Evolutionary conservation across 345 rosid genomes (phyloP), one percentile per base, ranked within the genome.

Genomic region (Atalantia buxifolia): DNA sequence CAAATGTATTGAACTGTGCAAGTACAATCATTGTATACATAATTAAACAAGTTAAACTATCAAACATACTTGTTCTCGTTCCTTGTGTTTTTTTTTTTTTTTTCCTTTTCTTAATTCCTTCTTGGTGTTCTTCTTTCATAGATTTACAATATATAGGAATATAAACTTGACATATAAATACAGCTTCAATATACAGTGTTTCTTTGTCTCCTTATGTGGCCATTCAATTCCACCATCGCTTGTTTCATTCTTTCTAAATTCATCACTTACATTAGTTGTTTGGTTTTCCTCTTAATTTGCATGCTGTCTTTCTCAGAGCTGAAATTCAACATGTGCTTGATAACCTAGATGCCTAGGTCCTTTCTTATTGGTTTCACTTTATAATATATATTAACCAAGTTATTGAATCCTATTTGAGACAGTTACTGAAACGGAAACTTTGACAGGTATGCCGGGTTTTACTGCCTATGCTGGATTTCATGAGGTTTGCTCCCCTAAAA

Each of bases 401-500:
- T 38, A 57, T 16, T 57, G 53, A 57, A 71, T 27, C 55, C 24
- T 28, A 40, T 74, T 18, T 6, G n/a, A 27, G 31, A 24, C 31
- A 9, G 40, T 27, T 7, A 7, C 67, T 66, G 80, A 76, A 40
- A 14, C 31, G 16, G 18, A 50, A n/a, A 50, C 56, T 78, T 35
- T 22, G 71, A 62, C 85, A 90, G 97, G 94, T 21, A 92, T 92
- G 97, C 88, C 97, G 5, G 94, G 94, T 27, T 82, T 92, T 78
- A 92, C 97, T 42, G 97, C 97, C 56, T 90, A 89, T 75, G 91
- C 80, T 59, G 94, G 97, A 77, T 88, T 92, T 67, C 72, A 84
- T 21, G 92, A 92, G 84, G 85, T 90, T 31, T 92, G 92, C 28
- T 79, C 87, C 78, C 97, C 97, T 2, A 86, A 81, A 76, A 79